These are phyloP conservation scores for Violaceomyces palustris DNA, from an alignment of 1,284 basidiomycete species.

Conservation along the genomic window DNA sequence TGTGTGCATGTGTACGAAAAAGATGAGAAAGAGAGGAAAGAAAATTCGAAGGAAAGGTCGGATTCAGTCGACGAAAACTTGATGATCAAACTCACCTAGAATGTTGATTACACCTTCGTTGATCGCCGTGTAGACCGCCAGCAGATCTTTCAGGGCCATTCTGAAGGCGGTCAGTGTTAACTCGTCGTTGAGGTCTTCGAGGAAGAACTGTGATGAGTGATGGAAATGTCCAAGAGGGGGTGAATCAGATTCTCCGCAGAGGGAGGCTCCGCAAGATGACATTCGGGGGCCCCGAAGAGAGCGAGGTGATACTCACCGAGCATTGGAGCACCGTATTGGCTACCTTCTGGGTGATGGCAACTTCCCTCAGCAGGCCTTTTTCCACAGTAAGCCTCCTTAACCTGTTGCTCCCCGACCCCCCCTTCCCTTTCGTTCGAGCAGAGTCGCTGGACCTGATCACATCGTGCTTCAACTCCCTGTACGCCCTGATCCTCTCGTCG, in stretches of 20 bases:
- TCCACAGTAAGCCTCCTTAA: conserved; percentile 88
- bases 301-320: conserved; percentile 61
- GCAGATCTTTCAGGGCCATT: conserved; percentile 93
- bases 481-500: conserved; percentile 81
- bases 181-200: conserved; percentile 87
- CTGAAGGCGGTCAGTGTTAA: conserved; percentile 80
- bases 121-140: conserved; percentile 90
- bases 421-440: conserved; percentile 59
- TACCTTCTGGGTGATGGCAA: conserved; percentile 80
- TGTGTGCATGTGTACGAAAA: not conserved
- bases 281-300: not conserved
- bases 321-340: conserved; percentile 82
- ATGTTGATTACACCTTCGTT: conserved; percentile 99
- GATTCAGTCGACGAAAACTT: not conserved
- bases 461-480: conserved; percentile 86
- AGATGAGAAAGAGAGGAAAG: not conserved
- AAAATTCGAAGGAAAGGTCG: not conserved
- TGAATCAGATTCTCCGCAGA: not conserved
- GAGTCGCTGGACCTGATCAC: conserved; percentile 79
- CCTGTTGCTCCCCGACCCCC: conserved; percentile 56
- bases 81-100: conserved; percentile 9
- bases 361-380: conserved; percentile 88
- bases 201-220: conserved; percentile 69
- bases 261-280: not conserved
- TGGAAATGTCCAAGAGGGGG: not conserved